Conservation (phyloP, 2,329 filamentous ascomycete species). For the Eutypa lata region DNA sequence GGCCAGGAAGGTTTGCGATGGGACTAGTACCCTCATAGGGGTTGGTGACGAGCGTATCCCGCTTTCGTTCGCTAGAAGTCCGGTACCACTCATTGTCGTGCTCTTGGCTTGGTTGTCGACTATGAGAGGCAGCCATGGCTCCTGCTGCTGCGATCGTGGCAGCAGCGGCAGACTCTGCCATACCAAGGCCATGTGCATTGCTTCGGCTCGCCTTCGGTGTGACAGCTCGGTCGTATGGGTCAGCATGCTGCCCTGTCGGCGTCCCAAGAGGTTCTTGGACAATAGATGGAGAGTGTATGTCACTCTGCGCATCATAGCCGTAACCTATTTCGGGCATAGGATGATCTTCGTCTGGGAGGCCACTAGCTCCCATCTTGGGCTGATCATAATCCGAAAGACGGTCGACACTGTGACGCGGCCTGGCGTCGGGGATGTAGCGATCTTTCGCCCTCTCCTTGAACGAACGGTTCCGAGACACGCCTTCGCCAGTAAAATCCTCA, state of each 20-base stretch:
- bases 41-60: constrained; percentile 65
- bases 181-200: constrained; percentile 39
- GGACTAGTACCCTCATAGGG: constrained; percentile 65
- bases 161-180: constrained; percentile 46
- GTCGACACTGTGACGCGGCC: constrained; percentile 58
- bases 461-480: constrained; percentile 58
- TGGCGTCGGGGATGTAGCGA: constrained; percentile 51
- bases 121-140: constrained; percentile 43
- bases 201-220: constrained; percentile 26
- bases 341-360: constrained; percentile 64
- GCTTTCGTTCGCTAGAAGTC: constrained; percentile 60
- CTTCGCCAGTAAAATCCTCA: constrained; percentile 43
- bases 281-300: constrained; percentile 82
- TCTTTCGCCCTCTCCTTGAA: constrained; percentile 64
- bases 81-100: constrained; percentile 64
- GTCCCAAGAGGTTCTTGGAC: constrained; percentile 29
- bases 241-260: constrained; percentile 29
- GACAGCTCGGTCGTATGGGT: constrained; percentile 26
- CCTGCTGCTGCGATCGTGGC: constrained; percentile 52
- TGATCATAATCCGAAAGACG: constrained; percentile 49
- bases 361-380: constrained; percentile 63
- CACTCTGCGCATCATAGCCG: constrained; percentile 47
- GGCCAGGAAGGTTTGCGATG: constrained; percentile 50
- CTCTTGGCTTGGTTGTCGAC: constrained; percentile 53
- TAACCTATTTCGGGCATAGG: constrained; percentile 78